Evolutionary conservation across 2,329 filamentous ascomycete genomes (phyloP).

Genomic region (Bipolaris cookei): DNA sequence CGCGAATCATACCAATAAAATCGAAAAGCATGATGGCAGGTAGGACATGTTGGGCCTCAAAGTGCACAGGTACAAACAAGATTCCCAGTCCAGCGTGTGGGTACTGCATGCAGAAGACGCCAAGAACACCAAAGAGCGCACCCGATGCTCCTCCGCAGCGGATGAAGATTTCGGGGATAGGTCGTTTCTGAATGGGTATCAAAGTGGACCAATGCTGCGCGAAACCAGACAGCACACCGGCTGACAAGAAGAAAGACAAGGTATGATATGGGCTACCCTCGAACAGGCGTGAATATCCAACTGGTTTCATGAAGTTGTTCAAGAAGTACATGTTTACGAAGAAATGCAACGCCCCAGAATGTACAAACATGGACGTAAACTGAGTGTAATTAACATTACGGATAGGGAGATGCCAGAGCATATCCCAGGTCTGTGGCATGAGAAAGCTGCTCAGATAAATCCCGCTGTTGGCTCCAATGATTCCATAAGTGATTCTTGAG

Average conservation of each 20-base stretch:
- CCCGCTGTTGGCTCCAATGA: conserved; percentile 38
- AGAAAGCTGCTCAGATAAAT: conserved; percentile 38
- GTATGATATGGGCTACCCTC: conserved; percentile 40
- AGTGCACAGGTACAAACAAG: conserved; percentile 39
- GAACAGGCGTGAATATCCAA: conserved; percentile 39
- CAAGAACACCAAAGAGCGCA: conserved; percentile 40
- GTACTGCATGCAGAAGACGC: conserved; percentile 43
- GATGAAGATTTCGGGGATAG: conserved; percentile 33
- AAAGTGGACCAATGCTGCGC: conserved; percentile 39
- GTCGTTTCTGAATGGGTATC: conserved; percentile 29
- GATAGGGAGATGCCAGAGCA: conserved; percentile 42
- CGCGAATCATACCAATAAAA: conserved; percentile 39
- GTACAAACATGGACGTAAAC: conserved; percentile 39
- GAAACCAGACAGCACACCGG: conserved; percentile 39
- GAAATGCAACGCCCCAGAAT: conserved; percentile 26
- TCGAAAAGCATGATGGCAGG: conserved; percentile 45
- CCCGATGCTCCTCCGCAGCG: conserved; percentile 44
- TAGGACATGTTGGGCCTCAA: conserved; percentile 42
- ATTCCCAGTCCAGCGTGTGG: conserved; percentile 39
- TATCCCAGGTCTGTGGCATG: conserved; percentile 30
- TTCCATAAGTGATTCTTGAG: conserved; percentile 34
- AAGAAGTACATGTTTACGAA: conserved; percentile 29
- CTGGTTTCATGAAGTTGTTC: conserved; percentile 41
- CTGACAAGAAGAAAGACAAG: conserved; percentile 39
- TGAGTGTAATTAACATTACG: conserved; percentile 39